phyloP scores from a whole-genome alignment of 768 basidiomycete genomes.

The Suillus occidentalis region DNA sequence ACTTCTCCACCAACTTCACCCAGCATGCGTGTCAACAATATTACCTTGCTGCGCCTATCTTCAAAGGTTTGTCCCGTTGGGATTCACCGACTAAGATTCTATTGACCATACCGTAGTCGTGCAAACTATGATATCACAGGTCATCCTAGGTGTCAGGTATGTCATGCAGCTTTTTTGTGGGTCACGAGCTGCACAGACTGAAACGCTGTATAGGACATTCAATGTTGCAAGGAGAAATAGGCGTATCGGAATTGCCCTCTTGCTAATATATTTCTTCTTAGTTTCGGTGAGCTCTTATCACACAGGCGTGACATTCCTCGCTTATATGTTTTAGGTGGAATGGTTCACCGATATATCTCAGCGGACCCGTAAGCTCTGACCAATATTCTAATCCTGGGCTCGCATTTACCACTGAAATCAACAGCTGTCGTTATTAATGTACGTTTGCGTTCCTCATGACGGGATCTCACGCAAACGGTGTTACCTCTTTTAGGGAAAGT shows the following conservation, averaged over 20 bases:
- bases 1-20: neutral
- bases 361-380: constrained; percentile 47
- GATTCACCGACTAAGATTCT: neutral
- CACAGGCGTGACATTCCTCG: neutral
- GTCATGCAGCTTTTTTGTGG: neutral
- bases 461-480: constrained; percentile 1
- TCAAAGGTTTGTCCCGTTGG: neutral
- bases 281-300: constrained; percentile 40
- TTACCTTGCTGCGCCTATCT: neutral
- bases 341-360: constrained; percentile 56
- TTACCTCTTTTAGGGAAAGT: constrained; percentile 35
- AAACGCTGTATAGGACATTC: constrained; percentile 42
- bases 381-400: constrained; percentile 7
- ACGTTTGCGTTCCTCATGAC: constrained; percentile 13
- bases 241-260: constrained; percentile 39
- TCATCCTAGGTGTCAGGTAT: neutral
- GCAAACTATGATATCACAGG: neutral
- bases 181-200: neutral
- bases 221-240: constrained; percentile 53
- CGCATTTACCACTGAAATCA: constrained; percentile 9
- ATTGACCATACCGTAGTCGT: neutral
- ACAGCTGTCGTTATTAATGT: constrained; percentile 23
- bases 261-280: constrained; percentile 39
- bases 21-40: neutral
- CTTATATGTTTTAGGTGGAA: constrained; percentile 43